A percentile compares a stretch with the other conserved stretches of the same genome.
Evolutionary conservation across 495 filamentous ascomycete genomes (phyloP).

Genomic region (Endocarpon pusillum): DNA sequence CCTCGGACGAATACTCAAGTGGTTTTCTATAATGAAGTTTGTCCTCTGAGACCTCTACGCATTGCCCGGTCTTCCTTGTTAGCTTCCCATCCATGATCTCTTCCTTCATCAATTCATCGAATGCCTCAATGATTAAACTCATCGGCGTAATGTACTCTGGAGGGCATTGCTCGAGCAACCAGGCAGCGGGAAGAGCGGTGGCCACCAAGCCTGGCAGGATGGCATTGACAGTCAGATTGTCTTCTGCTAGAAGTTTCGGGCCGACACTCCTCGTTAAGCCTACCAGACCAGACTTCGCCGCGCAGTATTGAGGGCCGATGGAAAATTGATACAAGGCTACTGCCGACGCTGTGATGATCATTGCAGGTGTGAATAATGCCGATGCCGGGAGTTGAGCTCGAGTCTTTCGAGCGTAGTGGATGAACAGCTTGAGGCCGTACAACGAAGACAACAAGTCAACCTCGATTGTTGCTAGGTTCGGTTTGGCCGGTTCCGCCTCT

Average conservation of each 20-base stretch:
- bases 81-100: too few species aligned
- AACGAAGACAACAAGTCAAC: conserved; percentile 24
- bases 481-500: conserved; percentile 14
- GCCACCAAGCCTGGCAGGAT: conserved; percentile 21
- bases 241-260: conserved; percentile 9
- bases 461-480: conserved; percentile 23
- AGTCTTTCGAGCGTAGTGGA: conserved; percentile 22
- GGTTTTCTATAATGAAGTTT: conserved; percentile 14
- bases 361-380: conserved; percentile 2
- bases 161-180: conserved; percentile 16
- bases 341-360: conserved; percentile 13
- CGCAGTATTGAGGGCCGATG: conserved; percentile 18
- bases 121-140: conserved; percentile 17
- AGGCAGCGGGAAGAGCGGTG: conserved; percentile 19
- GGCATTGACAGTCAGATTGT: conserved; percentile 22
- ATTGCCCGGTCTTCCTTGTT: conserved; percentile 10
- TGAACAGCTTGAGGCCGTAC: conserved; percentile 27
- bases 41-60: conserved; percentile 12
- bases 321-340: conserved; percentile 16
- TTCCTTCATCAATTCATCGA: conserved; percentile 14
- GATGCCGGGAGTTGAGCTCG: conserved; percentile 4
- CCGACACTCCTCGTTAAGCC: conserved; percentile 16
- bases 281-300: conserved; percentile 20
- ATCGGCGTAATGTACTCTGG: conserved; percentile 25
- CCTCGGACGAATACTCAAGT: conserved; percentile 2